phyloP scores from a whole-genome alignment of 2,329 filamentous ascomycete species.

The Albophoma yamanashiensis region DNA sequence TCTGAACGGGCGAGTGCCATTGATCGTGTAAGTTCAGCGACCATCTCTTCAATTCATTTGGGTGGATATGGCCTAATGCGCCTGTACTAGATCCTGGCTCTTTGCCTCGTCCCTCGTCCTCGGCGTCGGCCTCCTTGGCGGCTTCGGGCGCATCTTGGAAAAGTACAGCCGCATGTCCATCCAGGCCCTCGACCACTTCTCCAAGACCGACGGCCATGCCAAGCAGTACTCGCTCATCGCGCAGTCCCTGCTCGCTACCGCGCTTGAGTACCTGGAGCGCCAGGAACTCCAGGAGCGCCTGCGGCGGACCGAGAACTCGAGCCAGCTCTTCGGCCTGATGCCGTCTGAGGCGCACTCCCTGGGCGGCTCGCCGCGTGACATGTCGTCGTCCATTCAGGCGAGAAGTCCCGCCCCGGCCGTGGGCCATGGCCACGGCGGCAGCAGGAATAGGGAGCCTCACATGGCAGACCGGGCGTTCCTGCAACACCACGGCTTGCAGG shows the following conservation, averaged over 20 bases:
- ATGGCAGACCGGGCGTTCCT: background rate
- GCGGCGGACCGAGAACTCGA: conserved; percentile 37
- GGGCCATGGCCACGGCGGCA: background rate
- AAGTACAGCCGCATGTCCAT: conserved; percentile 38
- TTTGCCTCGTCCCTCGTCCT: conserved; percentile 43
- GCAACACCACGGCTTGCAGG: conserved; percentile 6
- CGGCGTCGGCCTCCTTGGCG: conserved; percentile 38
- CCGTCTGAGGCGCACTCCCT: conserved; percentile 10
- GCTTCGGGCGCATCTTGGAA: conserved; percentile 40
- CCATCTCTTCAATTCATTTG: background rate
- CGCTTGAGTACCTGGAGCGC: conserved; percentile 35
- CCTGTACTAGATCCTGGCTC: conserved; percentile 35
- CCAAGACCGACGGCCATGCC: conserved; percentile 37
- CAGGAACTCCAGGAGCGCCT: conserved; percentile 34
- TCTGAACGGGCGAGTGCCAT: conserved; percentile 33
- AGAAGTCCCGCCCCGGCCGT: background rate
- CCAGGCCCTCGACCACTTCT: conserved; percentile 36
- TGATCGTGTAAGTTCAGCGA: conserved; percentile 34
- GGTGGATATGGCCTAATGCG: background rate
- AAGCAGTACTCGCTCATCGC: conserved; percentile 42
- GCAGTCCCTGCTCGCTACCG: conserved; percentile 35
- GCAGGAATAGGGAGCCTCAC: background rate
- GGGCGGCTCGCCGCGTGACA: background rate
- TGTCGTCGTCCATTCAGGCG: conserved; percentile 5
- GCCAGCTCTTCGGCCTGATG: conserved; percentile 39